Percentiles rank a stretch among this genome's conserved stretches.
These are phyloP conservation scores for Coprinopsis marcescibilis DNA, from an alignment of 768 basidiomycete genomes.

Conservation along the genomic window DNA sequence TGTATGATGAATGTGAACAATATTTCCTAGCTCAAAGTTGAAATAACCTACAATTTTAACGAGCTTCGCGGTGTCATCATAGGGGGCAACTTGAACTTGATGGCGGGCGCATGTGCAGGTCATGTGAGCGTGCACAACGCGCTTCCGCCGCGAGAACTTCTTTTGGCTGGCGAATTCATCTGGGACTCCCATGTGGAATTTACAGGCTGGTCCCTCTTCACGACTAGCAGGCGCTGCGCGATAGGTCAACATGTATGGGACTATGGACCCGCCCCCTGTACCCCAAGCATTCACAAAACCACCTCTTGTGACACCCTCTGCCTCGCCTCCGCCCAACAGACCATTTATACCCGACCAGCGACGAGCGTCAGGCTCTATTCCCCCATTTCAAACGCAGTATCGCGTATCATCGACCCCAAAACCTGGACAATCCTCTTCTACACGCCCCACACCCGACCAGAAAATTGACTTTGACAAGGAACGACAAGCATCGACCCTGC, in stretches of 20 bases:
- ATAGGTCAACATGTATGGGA: neutral
- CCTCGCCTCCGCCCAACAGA: constrained; percentile 40
- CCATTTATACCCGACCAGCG: neutral
- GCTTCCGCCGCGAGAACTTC: neutral
- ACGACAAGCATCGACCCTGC: constrained; percentile 49
- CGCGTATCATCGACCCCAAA: constrained; percentile 8
- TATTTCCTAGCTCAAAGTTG: too few relatives aligned
- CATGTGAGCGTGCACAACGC: constrained; percentile 1
- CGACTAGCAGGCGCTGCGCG: too few relatives aligned
- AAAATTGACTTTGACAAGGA: constrained; percentile 45
- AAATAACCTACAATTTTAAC: too few relatives aligned
- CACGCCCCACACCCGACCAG: constrained; percentile 35
- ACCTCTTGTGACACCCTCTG: constrained; percentile 45
- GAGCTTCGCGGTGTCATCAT: too few relatives aligned
- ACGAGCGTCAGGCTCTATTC: constrained; percentile 18
- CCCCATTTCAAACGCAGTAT: constrained; percentile 5
- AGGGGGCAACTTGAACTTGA: too few relatives aligned
- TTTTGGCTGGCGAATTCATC: neutral
- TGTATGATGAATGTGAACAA: too few relatives aligned
- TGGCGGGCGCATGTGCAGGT: neutral
- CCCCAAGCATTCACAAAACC: constrained; percentile 12
- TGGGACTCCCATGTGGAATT: too few relatives aligned
- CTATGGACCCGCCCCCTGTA: constrained; percentile 4
- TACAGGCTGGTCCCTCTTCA: too few relatives aligned
- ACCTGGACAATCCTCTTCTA: constrained; percentile 33